These are phyloP conservation scores for Gossypium arboreum DNA, from an alignment of 345 rosid species.

Conservation along the genomic window DNA sequence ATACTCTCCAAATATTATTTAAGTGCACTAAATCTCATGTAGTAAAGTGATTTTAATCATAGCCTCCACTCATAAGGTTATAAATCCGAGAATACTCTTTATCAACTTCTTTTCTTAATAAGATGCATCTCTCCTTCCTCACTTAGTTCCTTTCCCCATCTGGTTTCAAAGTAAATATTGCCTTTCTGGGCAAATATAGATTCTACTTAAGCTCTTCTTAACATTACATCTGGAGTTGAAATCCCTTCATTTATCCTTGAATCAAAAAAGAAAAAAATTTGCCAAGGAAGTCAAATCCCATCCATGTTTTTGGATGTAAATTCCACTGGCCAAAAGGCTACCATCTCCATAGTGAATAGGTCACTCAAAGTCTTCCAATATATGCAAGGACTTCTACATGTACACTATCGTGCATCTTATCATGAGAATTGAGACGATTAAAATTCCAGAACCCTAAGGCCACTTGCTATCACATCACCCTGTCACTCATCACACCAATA, in stretches of 20 bases:
- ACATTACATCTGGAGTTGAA: too few relatives aligned
- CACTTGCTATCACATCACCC: conserved; percentile 11
- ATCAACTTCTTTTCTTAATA: too few relatives aligned
- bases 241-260: too few relatives aligned
- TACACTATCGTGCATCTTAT: conserved; percentile 16
- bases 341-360: conserved; percentile 1
- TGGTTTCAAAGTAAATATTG: not conserved
- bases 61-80: too few relatives aligned
- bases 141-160: not conserved
- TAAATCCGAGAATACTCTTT: too few relatives aligned
- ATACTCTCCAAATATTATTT: too few relatives aligned
- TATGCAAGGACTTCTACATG: not conserved
- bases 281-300: conserved; percentile 20
- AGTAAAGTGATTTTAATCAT: too few relatives aligned
- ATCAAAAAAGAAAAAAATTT: not conserved
- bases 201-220: too few relatives aligned
- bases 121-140: not conserved
- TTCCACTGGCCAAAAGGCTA: conserved; percentile 24
- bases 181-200: not conserved
- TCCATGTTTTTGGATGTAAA: conserved; percentile 19
- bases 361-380: conserved; percentile 19
- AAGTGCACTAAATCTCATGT: too few relatives aligned
- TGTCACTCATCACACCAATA: not conserved
- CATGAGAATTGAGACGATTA: conserved; percentile 2
- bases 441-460: not conserved